phyloP scores from a whole-genome alignment of 441 rosid genomes.

The Macaranga tanarius region DNA sequence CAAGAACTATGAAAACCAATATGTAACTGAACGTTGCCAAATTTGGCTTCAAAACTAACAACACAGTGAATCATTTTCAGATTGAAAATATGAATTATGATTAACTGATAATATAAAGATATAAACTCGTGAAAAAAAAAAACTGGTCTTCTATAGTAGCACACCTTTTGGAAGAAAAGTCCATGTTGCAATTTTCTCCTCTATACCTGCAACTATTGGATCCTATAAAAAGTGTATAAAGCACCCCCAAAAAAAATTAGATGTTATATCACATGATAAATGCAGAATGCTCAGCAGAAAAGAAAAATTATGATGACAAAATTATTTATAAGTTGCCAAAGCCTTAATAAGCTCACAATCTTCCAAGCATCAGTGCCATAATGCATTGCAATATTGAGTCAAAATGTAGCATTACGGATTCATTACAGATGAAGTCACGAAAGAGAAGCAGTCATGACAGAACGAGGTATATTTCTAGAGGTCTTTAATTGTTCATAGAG shows the following conservation, averaged over 20 bases:
- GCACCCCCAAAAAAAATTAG: background rate
- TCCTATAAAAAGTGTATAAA: conserved; percentile 43
- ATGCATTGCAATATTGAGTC: background rate
- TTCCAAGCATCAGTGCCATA: background rate
- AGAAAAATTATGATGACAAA: background rate
- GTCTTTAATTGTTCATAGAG: too few relatives aligned
- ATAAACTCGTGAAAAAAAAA: background rate
- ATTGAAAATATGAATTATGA: background rate
- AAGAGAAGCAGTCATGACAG: conserved; percentile 1
- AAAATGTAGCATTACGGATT: background rate
- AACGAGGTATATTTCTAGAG: background rate
- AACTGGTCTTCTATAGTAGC: conserved; percentile 1
- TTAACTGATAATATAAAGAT: background rate
- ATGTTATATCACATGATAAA: conserved; percentile 11
- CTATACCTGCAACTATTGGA: conserved; percentile 86
- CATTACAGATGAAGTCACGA: background rate
- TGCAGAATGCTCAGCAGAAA: background rate
- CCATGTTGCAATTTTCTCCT: conserved; percentile 92
- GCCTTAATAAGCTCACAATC: background rate
- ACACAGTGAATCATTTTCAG: background rate
- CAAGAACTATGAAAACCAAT: background rate
- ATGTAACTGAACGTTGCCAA: background rate
- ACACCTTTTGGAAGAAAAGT: conserved; percentile 94
- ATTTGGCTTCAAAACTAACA: background rate
- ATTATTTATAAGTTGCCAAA: background rate